phyloP scores from a whole-genome alignment of 305 asterid species.

The Plantago coronopus region DNA sequence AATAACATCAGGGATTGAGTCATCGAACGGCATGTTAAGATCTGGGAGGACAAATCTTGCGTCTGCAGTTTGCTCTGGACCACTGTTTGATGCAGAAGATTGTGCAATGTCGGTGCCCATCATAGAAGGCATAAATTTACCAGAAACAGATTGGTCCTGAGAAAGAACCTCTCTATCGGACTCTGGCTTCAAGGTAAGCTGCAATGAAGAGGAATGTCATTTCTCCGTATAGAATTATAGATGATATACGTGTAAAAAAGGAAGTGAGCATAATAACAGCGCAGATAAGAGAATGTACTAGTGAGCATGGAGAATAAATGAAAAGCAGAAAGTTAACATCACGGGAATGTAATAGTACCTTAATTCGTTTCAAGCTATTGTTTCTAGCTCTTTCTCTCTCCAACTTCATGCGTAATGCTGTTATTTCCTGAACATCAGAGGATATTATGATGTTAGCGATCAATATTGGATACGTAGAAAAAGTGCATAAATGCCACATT shows the following conservation, averaged over 20 bases:
- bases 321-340: background rate
- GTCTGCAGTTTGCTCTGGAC: constrained; percentile 16
- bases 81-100: constrained; percentile 17
- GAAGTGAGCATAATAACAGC: too few relatives aligned
- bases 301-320: background rate
- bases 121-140: constrained; percentile 29
- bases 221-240: background rate
- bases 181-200: constrained; percentile 45
- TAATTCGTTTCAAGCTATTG: constrained; percentile 57
- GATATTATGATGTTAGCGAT: background rate
- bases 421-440: constrained; percentile 48
- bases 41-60: constrained; percentile 55
- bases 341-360: constrained; percentile 38
- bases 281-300: background rate
- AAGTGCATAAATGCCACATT: background rate
- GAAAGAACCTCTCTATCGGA: constrained; percentile 21
- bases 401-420: constrained; percentile 39
- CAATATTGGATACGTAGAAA: background rate
- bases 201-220: constrained; percentile 18
- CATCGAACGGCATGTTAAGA: constrained; percentile 59
- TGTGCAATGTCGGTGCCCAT: constrained; percentile 18
- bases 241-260: background rate
- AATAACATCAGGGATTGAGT: constrained; percentile 24
- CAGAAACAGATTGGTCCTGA: constrained; percentile 27
- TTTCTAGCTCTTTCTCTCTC: constrained; percentile 53